Base-by-base conservation (phyloP, 805 yeast species). In the Hanseniaspora valbyensis region DNA sequence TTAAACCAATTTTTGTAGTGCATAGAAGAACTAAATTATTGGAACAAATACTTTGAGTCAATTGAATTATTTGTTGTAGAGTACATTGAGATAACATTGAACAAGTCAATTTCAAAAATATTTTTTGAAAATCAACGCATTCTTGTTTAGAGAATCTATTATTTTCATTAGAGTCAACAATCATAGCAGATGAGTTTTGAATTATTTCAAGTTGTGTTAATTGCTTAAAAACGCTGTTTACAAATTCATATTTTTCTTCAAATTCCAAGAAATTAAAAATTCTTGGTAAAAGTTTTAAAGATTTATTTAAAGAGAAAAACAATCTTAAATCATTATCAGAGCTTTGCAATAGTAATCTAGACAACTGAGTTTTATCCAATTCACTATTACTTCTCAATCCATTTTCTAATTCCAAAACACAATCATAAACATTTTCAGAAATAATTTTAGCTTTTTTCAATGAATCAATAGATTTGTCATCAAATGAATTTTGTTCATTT, bases 211-310 rank as follows among this genome's bases (percentile, higher is more conserved):
- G 73, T 57, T 83, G 78, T 54, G 85, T 87, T 59, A 90, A 70
- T 61, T 87, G 83, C 39, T 83, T 80, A 71, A 87, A 82, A 34
- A 90, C 71, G 49, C 84, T 75, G 44, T 89, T 85, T 50, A 86
- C 76, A 52, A 86, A 71, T 32, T 89, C 81, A 54, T 84, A 71
- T 56, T 84, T 78, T 61, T 86, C 90, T 57, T 83, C 86, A 57
- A 81, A 74, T 37, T 77, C 69, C 60, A 90, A 72, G 64, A 88
- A 85, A 61, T 86, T 83, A 71, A 87, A 87, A 53, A 86, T 74
- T 67, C 98, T 80, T 46, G 92, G 88, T 69, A 90, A 80, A 33
- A 87, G 75, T 65, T 87, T 89, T 70, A 87, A 79, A 52, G 95
- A 92, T 67, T 90, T 90, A 59, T 85, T 85, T 61, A 81, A 83